A percentile compares a stretch with the other conserved stretches of the same genome.
phyloP scores from a whole-genome alignment of 2,329 filamentous ascomycete genomes.

The Waltergamsia citrina region DNA sequence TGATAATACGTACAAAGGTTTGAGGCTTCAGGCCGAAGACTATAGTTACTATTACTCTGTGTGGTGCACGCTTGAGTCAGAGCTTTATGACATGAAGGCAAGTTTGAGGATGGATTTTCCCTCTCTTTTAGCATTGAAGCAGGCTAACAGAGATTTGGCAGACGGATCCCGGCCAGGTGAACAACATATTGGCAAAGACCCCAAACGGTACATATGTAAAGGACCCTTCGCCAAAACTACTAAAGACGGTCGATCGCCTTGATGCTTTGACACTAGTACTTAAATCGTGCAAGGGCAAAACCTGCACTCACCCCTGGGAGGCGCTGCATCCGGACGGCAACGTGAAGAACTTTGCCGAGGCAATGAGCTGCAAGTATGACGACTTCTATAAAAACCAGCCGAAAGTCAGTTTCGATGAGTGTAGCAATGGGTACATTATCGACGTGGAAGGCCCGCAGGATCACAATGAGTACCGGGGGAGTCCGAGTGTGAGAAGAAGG shows the following conservation, averaged over 20 bases:
- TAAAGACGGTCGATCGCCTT: constrained; percentile 37
- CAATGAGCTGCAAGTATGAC: constrained; percentile 36
- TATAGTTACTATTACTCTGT: constrained; percentile 55
- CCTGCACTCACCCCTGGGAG: constrained; percentile 45
- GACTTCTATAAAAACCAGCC: constrained; percentile 39
- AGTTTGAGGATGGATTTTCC: not conserved
- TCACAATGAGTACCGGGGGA: too few relatives aligned
- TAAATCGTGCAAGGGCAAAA: constrained; percentile 46
- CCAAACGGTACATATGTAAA: not conserved
- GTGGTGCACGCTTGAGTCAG: constrained; percentile 57
- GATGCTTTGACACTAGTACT: constrained; percentile 49
- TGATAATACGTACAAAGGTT: constrained; percentile 26
- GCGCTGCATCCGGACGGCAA: constrained; percentile 42
- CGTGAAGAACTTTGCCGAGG: constrained; percentile 39
- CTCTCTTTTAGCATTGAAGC: not conserved
- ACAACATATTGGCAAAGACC: constrained; percentile 7
- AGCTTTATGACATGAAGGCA: constrained; percentile 48
- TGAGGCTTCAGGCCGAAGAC: constrained; percentile 35
- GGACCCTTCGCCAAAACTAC: constrained; percentile 12
- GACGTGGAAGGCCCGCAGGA: constrained; percentile 39
- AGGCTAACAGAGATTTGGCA: not conserved
- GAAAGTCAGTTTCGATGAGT: constrained; percentile 39
- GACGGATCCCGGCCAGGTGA: constrained; percentile 34
- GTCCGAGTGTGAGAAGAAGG: too few relatives aligned
- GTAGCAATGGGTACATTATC: constrained; percentile 43